These are phyloP conservation scores for Yarrowia sp. DNA, from an alignment of 805 yeast genomes.

Conservation along the genomic window DNA sequence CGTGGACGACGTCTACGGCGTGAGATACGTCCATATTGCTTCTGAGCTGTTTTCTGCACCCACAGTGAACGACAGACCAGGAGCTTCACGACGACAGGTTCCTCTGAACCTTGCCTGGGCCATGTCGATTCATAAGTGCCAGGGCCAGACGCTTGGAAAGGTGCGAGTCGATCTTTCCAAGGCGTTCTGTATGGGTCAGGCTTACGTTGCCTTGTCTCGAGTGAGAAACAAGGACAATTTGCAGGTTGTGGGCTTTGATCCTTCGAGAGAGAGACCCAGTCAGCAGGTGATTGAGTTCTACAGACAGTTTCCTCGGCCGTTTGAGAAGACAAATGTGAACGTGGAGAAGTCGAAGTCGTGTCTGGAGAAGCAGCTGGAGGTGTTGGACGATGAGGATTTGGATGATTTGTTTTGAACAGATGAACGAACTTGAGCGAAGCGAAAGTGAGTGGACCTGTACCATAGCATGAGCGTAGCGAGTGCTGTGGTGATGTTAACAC, in stretches of 20 bases:
- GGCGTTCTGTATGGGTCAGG: constrained; percentile 90
- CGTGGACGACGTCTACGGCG: constrained; percentile 9
- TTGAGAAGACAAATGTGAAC: not conserved
- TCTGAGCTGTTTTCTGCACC: not conserved
- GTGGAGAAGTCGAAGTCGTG: not conserved
- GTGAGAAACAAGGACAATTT: constrained; percentile 79
- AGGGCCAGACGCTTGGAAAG: constrained; percentile 80
- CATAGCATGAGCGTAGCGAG: too few relatives aligned
- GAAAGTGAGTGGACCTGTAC: too few relatives aligned
- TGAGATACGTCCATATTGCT: not conserved
- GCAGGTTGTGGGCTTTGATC: constrained; percentile 74
- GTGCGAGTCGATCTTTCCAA: constrained; percentile 72
- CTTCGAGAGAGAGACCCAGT: constrained; percentile 64
- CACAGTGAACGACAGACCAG: not conserved
- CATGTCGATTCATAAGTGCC: constrained; percentile 90
- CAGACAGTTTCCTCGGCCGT: constrained; percentile 27
- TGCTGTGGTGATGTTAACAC: too few relatives aligned
- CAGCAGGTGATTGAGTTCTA: constrained; percentile 72
- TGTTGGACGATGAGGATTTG: not conserved
- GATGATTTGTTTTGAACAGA: not conserved
- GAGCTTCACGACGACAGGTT: constrained; percentile 55
- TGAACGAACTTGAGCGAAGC: not conserved
- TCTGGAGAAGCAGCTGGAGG: not conserved
- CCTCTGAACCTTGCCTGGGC: constrained; percentile 95
- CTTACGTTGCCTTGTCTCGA: constrained; percentile 92